phyloP scores from a whole-genome alignment of 495 filamentous ascomycete species.

The Aspergillus egyptiacus region DNA sequence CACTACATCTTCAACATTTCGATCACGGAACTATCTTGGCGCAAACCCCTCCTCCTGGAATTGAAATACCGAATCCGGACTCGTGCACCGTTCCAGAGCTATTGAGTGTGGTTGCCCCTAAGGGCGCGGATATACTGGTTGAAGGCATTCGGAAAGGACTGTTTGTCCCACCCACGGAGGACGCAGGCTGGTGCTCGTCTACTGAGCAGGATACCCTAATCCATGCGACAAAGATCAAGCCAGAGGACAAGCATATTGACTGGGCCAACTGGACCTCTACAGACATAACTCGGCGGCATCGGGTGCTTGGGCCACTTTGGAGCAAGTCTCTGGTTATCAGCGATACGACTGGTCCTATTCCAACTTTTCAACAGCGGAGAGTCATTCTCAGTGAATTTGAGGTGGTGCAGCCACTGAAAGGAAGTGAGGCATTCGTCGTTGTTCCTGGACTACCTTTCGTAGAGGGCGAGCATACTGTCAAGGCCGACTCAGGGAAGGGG shows the following conservation, averaged over 20 bases:
- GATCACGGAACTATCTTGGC: conserved; percentile 71
- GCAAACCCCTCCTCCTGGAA: conserved; percentile 54
- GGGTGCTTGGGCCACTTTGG: conserved; percentile 52
- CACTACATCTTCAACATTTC: conserved; percentile 65
- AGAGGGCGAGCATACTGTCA: conserved; percentile 24
- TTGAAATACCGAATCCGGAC: conserved; percentile 42
- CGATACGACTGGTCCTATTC: conserved; percentile 13
- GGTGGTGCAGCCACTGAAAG: conserved; percentile 28
- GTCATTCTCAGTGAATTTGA: conserved; percentile 38
- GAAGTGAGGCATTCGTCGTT: conserved; percentile 23
- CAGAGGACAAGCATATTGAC: conserved; percentile 48
- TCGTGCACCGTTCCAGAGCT: conserved; percentile 41
- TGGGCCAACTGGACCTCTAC: conserved; percentile 45
- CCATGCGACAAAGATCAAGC: conserved; percentile 48
- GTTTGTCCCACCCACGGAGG: conserved; percentile 57
- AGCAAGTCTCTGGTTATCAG: conserved; percentile 32
- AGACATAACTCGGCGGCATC: conserved; percentile 43
- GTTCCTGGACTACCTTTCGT: conserved; percentile 39
- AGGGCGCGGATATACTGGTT: conserved; percentile 58
- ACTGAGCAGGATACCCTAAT: conserved; percentile 18
- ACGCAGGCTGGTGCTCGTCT: conserved; percentile 32
- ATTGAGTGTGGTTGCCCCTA: conserved; percentile 31
- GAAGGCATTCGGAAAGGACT: conserved; percentile 49
- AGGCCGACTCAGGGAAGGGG: conserved; percentile 24
- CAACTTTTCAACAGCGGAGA: conserved; percentile 29